Conservation (phyloP, 257 asterid species). For the Solanum lycopersicoides region DNA sequence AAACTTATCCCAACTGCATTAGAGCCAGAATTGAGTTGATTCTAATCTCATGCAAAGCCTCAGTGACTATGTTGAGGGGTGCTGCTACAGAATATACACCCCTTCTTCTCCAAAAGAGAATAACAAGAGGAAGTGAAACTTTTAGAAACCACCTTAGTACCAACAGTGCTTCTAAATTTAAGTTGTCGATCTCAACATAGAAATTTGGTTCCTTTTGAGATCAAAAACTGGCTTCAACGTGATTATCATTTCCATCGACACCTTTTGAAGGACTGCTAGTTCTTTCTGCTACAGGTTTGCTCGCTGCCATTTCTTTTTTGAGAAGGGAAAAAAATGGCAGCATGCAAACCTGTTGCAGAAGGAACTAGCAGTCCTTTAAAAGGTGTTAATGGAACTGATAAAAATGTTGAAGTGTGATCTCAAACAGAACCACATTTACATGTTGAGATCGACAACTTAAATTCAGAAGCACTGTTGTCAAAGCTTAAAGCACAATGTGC, state of each 20-base stretch:
- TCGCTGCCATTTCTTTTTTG: conserved; percentile 30
- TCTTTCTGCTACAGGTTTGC: not conserved
- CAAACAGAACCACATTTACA: not conserved
- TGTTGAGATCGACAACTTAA: not conserved
- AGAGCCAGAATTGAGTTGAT: not conserved
- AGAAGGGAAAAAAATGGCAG: conserved; percentile 27
- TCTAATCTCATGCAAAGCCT: not conserved
- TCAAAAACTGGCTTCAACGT: not conserved
- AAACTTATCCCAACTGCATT: not conserved
- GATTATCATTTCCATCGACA: not conserved
- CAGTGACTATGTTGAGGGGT: not conserved
- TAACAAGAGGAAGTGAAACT: not conserved
- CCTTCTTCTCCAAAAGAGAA: not conserved
- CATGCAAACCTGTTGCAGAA: not conserved
- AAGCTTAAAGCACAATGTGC: not conserved
- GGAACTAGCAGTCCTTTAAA: not conserved
- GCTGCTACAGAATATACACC: not conserved
- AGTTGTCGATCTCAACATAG: not conserved
- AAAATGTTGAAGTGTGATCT: not conserved
- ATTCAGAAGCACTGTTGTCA: not conserved
- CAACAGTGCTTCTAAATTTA: not conserved
- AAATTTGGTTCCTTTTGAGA: not conserved
- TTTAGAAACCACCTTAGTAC: not conserved
- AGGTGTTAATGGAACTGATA: not conserved
- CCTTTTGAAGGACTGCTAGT: not conserved